Percentiles rank a stretch among this genome's conserved stretches.
phyloP scores from a whole-genome alignment of 2,329 filamentous ascomycete genomes.

The Phialophora expanda region DNA sequence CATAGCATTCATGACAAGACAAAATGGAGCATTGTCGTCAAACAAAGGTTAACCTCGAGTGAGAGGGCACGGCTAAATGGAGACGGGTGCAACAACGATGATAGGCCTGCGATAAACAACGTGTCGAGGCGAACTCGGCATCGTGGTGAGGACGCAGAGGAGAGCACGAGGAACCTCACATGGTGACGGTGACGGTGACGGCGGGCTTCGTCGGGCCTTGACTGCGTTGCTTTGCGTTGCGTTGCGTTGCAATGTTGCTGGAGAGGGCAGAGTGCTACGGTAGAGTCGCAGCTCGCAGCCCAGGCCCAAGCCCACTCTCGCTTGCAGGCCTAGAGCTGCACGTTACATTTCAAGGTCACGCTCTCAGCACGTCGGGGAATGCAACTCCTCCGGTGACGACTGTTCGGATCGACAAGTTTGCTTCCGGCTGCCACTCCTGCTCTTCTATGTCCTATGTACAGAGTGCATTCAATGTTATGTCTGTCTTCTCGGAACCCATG shows the following conservation, averaged over 20 bases:
- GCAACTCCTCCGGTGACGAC: background rate
- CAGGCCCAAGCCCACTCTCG: background rate
- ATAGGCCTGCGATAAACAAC: conserved; percentile 1
- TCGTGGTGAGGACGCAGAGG: background rate
- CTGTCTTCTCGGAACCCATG: too few relatives aligned
- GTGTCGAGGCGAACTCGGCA: background rate
- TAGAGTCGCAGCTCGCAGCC: conserved; percentile 1
- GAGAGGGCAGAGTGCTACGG: conserved; percentile 6
- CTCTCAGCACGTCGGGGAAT: background rate
- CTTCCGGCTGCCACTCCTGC: too few relatives aligned
- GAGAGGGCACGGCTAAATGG: background rate
- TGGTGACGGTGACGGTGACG: background rate
- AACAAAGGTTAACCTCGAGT: conserved; percentile 1
- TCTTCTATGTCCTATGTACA: too few relatives aligned
- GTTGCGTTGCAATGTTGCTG: conserved; percentile 6
- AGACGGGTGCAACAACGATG: conserved; percentile 7
- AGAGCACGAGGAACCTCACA: background rate
- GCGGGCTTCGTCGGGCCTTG: conserved; percentile 2
- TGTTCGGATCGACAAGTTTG: background rate
- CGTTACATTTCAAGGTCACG: conserved; percentile 11
- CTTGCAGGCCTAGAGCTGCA: background rate
- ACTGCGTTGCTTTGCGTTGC: background rate
- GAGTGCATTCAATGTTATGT: background rate
- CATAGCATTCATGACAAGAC: conserved; percentile 23
- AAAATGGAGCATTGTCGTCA: background rate